phyloP scores from a whole-genome alignment of 2,329 filamentous ascomycete genomes.

The Diatrype stigma region DNA sequence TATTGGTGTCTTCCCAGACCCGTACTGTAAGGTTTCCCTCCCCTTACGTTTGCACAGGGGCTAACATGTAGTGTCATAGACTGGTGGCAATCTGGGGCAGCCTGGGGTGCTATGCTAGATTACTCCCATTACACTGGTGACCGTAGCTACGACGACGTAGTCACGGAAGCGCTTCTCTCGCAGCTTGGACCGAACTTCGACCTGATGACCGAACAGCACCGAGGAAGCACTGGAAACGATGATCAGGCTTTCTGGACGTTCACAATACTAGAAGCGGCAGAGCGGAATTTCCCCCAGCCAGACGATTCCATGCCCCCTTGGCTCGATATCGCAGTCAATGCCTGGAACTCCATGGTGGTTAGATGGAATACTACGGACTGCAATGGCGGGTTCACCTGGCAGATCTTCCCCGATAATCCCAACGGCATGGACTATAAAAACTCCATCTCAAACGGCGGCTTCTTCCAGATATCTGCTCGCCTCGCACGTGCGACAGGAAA shows the following conservation, averaged over 20 bases:
- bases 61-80: constrained; percentile 26
- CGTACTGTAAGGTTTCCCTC: constrained; percentile 44
- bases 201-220: constrained; percentile 55
- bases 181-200: constrained; percentile 55
- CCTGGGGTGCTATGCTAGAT: constrained; percentile 65
- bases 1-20: constrained; percentile 59
- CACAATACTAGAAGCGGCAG: constrained; percentile 62
- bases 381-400: constrained; percentile 72
- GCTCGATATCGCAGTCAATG: constrained; percentile 63
- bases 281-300: constrained; percentile 62
- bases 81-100: constrained; percentile 63
- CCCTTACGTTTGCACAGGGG: constrained; percentile 36
- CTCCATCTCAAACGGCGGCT: constrained; percentile 73
- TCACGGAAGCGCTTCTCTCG: constrained; percentile 55
- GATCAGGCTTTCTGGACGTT: constrained; percentile 74
- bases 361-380: constrained; percentile 69
- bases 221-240: constrained; percentile 65
- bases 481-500: constrained; percentile 67
- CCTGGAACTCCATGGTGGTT: constrained; percentile 65
- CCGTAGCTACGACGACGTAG: constrained; percentile 54
- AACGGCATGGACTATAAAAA: constrained; percentile 82
- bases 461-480: constrained; percentile 77
- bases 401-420: constrained; percentile 67
- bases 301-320: constrained; percentile 55
- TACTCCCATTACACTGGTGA: constrained; percentile 66